Evolutionary conservation across 805 yeast species (phyloP).

Genomic region (Candida corydali): DNA sequence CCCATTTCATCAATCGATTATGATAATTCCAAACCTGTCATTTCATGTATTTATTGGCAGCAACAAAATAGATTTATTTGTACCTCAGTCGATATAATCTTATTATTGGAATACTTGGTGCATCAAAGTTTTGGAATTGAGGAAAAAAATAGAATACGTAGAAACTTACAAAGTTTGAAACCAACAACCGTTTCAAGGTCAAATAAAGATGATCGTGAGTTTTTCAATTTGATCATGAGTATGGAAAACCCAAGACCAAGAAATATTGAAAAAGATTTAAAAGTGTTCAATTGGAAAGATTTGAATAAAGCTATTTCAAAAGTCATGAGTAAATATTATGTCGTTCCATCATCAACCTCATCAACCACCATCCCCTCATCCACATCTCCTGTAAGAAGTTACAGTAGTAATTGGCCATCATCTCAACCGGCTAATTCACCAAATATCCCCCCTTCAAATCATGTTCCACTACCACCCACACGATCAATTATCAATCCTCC

Average conservation of each 20-base stretch:
- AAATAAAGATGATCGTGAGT: conserved; percentile 24
- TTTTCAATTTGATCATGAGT: conserved; percentile 47
- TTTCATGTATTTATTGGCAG: conserved; percentile 59
- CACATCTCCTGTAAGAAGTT: too few relatives aligned
- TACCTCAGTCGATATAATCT: conserved; percentile 63
- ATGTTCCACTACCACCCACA: neutral
- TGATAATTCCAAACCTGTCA: conserved; percentile 41
- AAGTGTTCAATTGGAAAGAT: conserved; percentile 58
- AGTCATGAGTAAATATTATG: conserved; percentile 54
- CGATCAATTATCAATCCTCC: neutral
- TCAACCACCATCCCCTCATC: neutral
- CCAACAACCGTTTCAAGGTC: conserved; percentile 57
- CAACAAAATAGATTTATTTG: conserved; percentile 46
- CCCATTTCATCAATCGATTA: conserved; percentile 31
- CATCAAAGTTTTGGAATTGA: conserved; percentile 55
- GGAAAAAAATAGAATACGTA: conserved; percentile 65
- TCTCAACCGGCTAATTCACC: neutral
- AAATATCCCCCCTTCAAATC: neutral
- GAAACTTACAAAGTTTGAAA: conserved; percentile 60
- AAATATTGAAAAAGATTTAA: conserved; percentile 66
- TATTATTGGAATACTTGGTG: conserved; percentile 53
- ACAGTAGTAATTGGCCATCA: neutral
- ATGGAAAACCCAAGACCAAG: conserved; percentile 64
- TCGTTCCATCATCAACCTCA: conserved; percentile 3
- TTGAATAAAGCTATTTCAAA: conserved; percentile 51